phyloP scores from a whole-genome alignment of 352 stramenopile species.

The Phytophthora quininea region DNA sequence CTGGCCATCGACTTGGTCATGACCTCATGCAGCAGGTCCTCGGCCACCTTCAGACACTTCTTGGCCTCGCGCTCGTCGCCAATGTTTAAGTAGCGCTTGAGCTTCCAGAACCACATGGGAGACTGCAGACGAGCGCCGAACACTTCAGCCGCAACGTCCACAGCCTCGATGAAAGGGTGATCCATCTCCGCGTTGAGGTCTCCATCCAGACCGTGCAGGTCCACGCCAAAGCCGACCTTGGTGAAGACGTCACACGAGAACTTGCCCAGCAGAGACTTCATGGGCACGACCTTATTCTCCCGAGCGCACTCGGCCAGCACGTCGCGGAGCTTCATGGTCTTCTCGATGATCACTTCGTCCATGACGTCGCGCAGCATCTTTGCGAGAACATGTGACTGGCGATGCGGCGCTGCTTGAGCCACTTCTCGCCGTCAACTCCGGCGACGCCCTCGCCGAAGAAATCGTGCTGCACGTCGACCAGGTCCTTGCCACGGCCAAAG shows the following conservation, averaged over 20 bases:
- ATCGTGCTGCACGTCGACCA: slow-evolving; percentile 37
- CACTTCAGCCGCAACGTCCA: slow-evolving; percentile 41
- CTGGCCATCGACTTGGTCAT: slow-evolving; percentile 51
- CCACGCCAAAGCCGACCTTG: slow-evolving; percentile 75
- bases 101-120: slow-evolving; percentile 55
- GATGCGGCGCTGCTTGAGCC: slow-evolving; percentile 62
- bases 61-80: slow-evolving; percentile 44
- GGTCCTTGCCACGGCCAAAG: slow-evolving; percentile 43
- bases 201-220: slow-evolving; percentile 50
- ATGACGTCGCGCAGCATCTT: slow-evolving; percentile 42
- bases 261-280: slow-evolving; percentile 55
- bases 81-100: slow-evolving; percentile 45
- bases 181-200: slow-evolving; percentile 41
- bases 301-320: slow-evolving; percentile 32
- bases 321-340: slow-evolving; percentile 37
- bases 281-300: slow-evolving; percentile 11
- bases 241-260: slow-evolving; percentile 82
- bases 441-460: slow-evolving; percentile 70
- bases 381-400: slow-evolving; percentile 83
- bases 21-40: slow-evolving; percentile 49
- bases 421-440: slow-evolving; percentile 47
- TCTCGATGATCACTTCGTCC: slow-evolving; percentile 43
- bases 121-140: slow-evolving; percentile 50
- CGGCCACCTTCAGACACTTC: slow-evolving; percentile 40
- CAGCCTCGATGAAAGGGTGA: slow-evolving; percentile 53